Percentiles rank a stretch among this genome's conserved stretches.
Evolutionary conservation across 768 basidiomycete genomes (phyloP).

Genomic region (Termitomyces sp.): DNA sequence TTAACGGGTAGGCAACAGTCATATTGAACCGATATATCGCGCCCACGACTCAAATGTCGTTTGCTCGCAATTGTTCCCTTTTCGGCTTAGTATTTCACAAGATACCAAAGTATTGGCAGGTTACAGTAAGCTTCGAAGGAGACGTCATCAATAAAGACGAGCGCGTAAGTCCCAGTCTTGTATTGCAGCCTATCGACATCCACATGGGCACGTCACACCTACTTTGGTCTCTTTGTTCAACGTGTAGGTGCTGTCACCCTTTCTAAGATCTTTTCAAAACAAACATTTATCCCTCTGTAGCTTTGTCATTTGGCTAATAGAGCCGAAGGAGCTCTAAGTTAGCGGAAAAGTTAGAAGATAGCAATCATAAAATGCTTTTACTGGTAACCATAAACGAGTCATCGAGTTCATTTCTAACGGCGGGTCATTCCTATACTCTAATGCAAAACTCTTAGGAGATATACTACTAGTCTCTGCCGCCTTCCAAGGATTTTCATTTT

Average conservation of each 20-base stretch:
- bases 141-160: too few relatives aligned
- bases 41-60: neutral
- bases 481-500: neutral
- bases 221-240: neutral
- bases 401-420: neutral
- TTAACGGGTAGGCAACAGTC: neutral
- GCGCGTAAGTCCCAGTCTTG: neutral
- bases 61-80: neutral
- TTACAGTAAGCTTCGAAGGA: neutral
- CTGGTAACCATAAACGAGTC: neutral
- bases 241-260: neutral
- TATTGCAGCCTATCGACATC: neutral
- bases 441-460: neutral
- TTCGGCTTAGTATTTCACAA: neutral
- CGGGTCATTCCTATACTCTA: neutral
- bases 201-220: neutral
- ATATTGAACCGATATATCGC: neutral
- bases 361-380: neutral
- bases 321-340: neutral
- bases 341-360: neutral
- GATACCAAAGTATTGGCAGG: neutral
- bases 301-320: neutral
- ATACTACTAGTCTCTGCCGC: neutral
- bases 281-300: neutral
- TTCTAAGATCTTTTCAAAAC: neutral